Evolutionary conservation across 306 rosid species (phyloP), one percentile per base, ranked within the genome.

Genomic region (Arachis stenosperma): DNA sequence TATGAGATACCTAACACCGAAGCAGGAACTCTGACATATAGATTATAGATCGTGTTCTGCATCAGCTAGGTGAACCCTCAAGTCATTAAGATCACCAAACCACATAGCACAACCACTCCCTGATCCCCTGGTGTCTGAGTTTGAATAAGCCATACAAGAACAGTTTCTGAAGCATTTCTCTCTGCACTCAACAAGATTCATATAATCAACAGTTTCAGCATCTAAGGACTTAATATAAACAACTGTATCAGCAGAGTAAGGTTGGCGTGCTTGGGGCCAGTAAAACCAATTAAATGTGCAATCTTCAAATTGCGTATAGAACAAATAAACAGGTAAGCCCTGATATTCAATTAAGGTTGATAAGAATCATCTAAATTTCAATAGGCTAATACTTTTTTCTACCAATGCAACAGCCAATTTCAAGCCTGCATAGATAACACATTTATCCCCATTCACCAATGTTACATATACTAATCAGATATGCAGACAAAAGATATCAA

Each of bases 221-320:
- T 92, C 90, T 61, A 92, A 43, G 4, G 86, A 69, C 7, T 85
- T 82, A 5, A 92, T 82, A 70, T 92, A 89, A 12, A 85, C 84
- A 54, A 89, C 40, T 63, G 86, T 84, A 29, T 82, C 88, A 46
- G 79, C 81, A 59, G 92, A 81, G 81, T 84, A 92, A 13, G 90
- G 93, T 44, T 83, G 71, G 30, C 64, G 78, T 48, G 93, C 98
- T 74, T 92, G 96, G 40, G 93, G 98, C 98, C 98, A 89, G 74
- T 92, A 89, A 27, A 92, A 93, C 98, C 98, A 92, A 61, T 92
- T 93, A 70, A 92, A 92, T 39, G 98, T 88, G 85, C 98, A 92
- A 75, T 89, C 98, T 79, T 92, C 96, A 81, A 92, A 92, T 96
- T 92, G 89, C 86, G 82, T 2, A 75, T 17, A 77, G 5, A 69